phyloP scores from a whole-genome alignment of 176 grass and related monocot genomes.

The Hordeum vulgare region DNA sequence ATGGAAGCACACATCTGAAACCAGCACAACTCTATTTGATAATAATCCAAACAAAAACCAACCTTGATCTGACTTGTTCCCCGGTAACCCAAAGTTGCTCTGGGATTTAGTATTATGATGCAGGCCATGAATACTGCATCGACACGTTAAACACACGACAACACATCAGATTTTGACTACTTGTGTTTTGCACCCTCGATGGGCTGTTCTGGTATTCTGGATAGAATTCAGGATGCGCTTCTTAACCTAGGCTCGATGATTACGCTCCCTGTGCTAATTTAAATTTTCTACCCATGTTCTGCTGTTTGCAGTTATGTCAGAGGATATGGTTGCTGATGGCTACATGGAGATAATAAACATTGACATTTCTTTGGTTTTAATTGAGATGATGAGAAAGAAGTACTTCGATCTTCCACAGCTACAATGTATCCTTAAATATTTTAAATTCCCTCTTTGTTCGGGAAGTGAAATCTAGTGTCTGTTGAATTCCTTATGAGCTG shows the following conservation, averaged over 20 bases:
- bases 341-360: too few relatives aligned
- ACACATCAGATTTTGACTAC: not conserved
- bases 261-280: too few relatives aligned
- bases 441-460: not conserved
- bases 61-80: not conserved
- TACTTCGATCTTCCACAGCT: conserved; percentile 64
- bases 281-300: too few relatives aligned
- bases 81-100: not conserved
- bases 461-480: not conserved
- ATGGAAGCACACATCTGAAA: too few relatives aligned
- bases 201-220: not conserved
- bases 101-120: not conserved
- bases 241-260: not conserved
- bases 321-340: too few relatives aligned
- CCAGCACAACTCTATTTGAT: too few relatives aligned
- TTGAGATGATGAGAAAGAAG: conserved; percentile 94
- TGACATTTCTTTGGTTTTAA: too few relatives aligned
- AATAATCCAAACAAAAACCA: not conserved
- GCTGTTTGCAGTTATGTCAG: too few relatives aligned
- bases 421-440: conserved; percentile 62
- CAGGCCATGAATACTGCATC: not conserved
- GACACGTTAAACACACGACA: not conserved
- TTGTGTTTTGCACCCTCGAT: not conserved
- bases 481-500: conserved; percentile 37
- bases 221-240: not conserved